phyloP scores from a whole-genome alignment of 106 monocot species.

The Dendrobium chrysotoxum region DNA sequence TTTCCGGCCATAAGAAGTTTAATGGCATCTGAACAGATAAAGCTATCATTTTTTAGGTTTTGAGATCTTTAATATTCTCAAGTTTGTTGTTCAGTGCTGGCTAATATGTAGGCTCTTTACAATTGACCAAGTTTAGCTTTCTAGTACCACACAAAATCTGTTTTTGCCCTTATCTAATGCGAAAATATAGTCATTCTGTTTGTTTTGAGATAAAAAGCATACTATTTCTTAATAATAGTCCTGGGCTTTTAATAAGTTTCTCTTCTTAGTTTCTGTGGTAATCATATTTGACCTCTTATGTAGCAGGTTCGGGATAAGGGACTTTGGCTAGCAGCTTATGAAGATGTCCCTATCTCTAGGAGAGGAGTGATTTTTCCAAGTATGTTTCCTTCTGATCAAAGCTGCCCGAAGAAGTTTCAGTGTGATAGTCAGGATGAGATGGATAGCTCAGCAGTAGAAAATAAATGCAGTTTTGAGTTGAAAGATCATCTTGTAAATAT shows the following conservation, averaged over 20 bases:
- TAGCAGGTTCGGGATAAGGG: constrained; percentile 80
- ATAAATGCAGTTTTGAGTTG: not conserved
- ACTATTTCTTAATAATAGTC: not conserved
- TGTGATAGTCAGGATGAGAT: constrained; percentile 8
- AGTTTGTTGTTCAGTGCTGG: not conserved
- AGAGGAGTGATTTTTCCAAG: constrained; percentile 61
- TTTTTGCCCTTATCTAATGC: not conserved
- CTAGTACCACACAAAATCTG: too few species aligned
- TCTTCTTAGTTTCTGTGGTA: not conserved
- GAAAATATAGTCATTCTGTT: not conserved
- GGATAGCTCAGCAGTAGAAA: constrained; percentile 8
- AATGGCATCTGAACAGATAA: too few species aligned
- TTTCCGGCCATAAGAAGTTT: too few species aligned
- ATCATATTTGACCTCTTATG: not conserved
- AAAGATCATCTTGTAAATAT: constrained; percentile 9
- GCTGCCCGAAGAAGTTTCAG: constrained; percentile 1
- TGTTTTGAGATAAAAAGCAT: not conserved
- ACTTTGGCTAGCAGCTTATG: constrained; percentile 64
- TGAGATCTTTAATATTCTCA: not conserved
- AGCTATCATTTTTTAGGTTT: not conserved
- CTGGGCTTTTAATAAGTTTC: not conserved
- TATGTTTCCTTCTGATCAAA: constrained; percentile 76
- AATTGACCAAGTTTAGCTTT: not conserved
- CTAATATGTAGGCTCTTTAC: not conserved
- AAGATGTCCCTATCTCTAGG: constrained; percentile 60